Evolutionary conservation across 352 stramenopile species (phyloP).

Genomic region (Phytophthora hybrid): DNA sequence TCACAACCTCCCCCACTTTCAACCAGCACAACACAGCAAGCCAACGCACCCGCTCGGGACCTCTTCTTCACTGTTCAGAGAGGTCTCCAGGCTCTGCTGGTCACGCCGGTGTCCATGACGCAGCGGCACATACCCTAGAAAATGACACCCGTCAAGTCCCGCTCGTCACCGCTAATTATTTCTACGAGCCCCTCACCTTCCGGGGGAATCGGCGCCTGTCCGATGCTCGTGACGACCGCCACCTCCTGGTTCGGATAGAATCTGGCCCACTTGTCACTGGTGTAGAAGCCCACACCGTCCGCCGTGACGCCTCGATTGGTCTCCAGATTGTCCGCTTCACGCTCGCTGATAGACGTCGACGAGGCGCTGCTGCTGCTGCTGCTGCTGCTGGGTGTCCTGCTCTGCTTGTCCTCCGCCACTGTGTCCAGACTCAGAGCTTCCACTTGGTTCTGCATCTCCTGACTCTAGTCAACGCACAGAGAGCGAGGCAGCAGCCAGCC

Average conservation of each 20-base stretch:
- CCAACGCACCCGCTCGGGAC: slow-evolving; percentile 43
- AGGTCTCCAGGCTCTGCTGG: slow-evolving; percentile 17
- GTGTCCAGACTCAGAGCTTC: slow-evolving; percentile 27
- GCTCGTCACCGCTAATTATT: neutral
- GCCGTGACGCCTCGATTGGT: slow-evolving; percentile 23
- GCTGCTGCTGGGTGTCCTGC: slow-evolving; percentile 1
- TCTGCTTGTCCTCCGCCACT: neutral
- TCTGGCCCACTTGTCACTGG: slow-evolving; percentile 58
- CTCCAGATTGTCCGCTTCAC: slow-evolving; percentile 14
- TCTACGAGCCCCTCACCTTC: slow-evolving; percentile 41
- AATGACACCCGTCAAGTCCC: slow-evolving; percentile 4
- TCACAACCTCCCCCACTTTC: neutral
- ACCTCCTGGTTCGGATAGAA: slow-evolving; percentile 68
- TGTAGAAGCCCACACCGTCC: slow-evolving; percentile 43
- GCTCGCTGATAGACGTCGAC: neutral
- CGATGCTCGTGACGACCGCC: slow-evolving; percentile 63
- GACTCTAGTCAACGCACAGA: slow-evolving; percentile 26
- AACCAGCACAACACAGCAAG: neutral
- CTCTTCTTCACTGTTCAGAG: slow-evolving; percentile 30
- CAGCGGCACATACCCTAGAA: slow-evolving; percentile 66
- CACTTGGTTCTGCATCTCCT: slow-evolving; percentile 48
- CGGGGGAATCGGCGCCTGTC: slow-evolving; percentile 60
- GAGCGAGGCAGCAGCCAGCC: neutral
- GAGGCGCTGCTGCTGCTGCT: neutral
- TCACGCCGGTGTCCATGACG: slow-evolving; percentile 54